These are phyloP conservation scores for Lipomyces anomalus DNA, from an alignment of 805 yeast genomes.

Conservation along the genomic window DNA sequence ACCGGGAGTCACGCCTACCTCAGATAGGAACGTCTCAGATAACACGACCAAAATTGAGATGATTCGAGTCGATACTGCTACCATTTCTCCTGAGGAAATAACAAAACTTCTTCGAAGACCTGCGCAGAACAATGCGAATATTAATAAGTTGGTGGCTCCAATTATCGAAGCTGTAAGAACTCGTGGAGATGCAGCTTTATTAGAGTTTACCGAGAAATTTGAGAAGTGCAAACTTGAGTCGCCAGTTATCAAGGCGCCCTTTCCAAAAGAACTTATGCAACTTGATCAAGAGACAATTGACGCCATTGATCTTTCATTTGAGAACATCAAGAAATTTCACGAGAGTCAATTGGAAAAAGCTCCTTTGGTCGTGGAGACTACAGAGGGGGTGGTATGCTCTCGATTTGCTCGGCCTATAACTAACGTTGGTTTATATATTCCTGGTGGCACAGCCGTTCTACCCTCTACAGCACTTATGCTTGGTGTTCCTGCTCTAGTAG, in stretches of 20 bases:
- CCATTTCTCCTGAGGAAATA: constrained; percentile 43
- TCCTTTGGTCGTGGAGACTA: constrained; percentile 77
- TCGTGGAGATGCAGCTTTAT: constrained; percentile 78
- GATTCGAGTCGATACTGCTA: constrained; percentile 43
- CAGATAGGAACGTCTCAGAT: constrained; percentile 30
- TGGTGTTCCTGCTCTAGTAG: constrained; percentile 97
- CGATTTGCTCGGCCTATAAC: constrained; percentile 94
- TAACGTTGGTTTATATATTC: constrained; percentile 90
- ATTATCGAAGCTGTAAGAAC: constrained; percentile 71
- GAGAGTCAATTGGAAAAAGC: constrained; percentile 79
- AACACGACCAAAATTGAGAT: constrained; percentile 40
- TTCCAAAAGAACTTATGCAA: constrained; percentile 68
- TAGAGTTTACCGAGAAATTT: constrained; percentile 87
- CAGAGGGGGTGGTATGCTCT: constrained; percentile 90
- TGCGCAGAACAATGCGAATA: constrained; percentile 88
- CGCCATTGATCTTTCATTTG: constrained; percentile 85
- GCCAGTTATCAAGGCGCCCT: constrained; percentile 85
- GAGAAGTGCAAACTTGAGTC: constrained; percentile 70
- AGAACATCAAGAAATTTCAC: constrained; percentile 86
- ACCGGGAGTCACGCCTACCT: too few species aligned
- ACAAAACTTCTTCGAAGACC: constrained; percentile 76
- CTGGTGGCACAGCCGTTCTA: constrained; percentile 97
- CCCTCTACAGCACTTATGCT: constrained; percentile 98
- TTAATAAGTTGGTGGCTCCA: constrained; percentile 88
- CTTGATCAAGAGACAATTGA: constrained; percentile 66